Percentiles rank a stretch among this genome's conserved stretches.
phyloP scores from a whole-genome alignment of 305 asterid species.

The Withania somnifera region DNA sequence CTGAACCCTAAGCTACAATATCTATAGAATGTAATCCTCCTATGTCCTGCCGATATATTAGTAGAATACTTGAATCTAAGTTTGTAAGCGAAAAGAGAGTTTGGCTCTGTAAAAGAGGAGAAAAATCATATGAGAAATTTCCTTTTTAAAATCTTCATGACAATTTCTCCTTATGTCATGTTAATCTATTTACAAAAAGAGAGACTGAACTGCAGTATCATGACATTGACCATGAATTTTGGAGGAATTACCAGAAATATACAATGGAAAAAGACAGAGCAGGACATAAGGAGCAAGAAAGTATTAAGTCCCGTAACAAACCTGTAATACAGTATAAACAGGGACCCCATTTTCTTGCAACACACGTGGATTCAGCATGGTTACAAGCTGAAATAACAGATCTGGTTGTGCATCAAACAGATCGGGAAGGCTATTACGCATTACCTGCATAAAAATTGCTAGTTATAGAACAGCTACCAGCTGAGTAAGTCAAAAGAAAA shows the following conservation, averaged over 20 bases:
- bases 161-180: background rate
- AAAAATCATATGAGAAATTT: background rate
- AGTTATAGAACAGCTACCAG: background rate
- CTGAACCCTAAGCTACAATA: background rate
- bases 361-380: constrained; percentile 90
- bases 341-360: constrained; percentile 86
- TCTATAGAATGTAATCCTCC: background rate
- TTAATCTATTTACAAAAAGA: background rate
- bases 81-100: background rate
- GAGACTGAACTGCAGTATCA: background rate
- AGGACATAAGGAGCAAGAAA: background rate
- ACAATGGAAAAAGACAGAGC: background rate
- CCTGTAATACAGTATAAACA: constrained; percentile 91
- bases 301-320: constrained; percentile 7
- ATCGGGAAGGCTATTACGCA: constrained; percentile 86
- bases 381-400: constrained; percentile 86
- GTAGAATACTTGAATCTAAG: background rate
- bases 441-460: constrained; percentile 40
- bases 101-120: background rate
- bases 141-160: background rate
- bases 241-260: background rate
- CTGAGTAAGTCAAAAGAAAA: background rate
- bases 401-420: constrained; percentile 97
- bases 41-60: background rate
- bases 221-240: background rate